phyloP scores from a whole-genome alignment of 108 stramenopile species.

The Cyclostephanos invisitatus region DNA sequence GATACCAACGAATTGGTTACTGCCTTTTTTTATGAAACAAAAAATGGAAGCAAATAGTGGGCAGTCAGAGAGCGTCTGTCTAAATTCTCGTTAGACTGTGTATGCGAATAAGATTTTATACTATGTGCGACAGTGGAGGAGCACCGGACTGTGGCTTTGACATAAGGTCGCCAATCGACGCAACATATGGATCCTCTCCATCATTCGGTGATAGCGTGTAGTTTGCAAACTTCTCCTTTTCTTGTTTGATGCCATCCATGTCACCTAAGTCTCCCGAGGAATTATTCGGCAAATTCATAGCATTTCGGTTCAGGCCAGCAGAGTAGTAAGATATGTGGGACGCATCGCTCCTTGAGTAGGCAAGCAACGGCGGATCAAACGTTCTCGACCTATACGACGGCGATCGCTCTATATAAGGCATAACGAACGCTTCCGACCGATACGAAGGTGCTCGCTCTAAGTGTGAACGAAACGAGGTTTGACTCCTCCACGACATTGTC shows the following conservation, averaged over 20 bases:
- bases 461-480: background rate
- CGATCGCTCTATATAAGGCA: background rate
- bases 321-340: background rate
- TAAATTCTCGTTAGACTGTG: too few species aligned
- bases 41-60: too few species aligned
- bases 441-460: background rate
- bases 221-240: too few species aligned
- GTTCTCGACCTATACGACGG: background rate
- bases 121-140: background rate
- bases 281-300: too few species aligned
- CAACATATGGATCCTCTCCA: background rate
- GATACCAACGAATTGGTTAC: too few species aligned
- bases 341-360: conserved; percentile 7
- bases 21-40: too few species aligned
- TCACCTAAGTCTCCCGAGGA: too few species aligned
- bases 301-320: conserved; percentile 3
- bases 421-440: background rate
- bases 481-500: conserved; percentile 1
- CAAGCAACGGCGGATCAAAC: background rate
- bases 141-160: background rate
- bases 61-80: too few species aligned
- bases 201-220: background rate
- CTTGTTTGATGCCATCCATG: background rate
- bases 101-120: background rate
- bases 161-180: background rate